These are phyloP conservation scores for Tulasnella sp. DNA, from an alignment of 768 basidiomycete genomes.

Conservation along the genomic window DNA sequence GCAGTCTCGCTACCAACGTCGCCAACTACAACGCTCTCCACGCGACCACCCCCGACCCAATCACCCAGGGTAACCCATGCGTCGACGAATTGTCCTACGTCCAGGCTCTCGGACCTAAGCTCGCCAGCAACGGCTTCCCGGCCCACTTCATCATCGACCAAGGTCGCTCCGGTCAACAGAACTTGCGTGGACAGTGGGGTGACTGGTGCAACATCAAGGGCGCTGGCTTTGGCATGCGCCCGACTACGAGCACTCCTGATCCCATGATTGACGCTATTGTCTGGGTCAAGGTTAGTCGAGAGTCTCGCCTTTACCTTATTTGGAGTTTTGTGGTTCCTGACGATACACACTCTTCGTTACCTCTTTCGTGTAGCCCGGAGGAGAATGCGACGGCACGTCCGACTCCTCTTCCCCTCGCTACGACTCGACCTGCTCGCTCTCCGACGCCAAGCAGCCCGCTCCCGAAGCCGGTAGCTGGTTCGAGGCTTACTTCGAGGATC, in stretches of 20 bases:
- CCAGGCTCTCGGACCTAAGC: constrained; percentile 30
- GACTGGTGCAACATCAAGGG: constrained; percentile 64
- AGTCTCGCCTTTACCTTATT: background rate
- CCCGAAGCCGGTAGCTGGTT: constrained; percentile 20
- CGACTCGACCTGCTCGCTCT: constrained; percentile 13
- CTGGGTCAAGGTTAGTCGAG: constrained; percentile 39
- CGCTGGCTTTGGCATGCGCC: constrained; percentile 54
- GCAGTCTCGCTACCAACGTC: constrained; percentile 47
- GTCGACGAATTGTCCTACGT: constrained; percentile 33
- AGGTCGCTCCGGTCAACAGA: constrained; percentile 57
- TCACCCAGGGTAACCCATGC: constrained; percentile 48
- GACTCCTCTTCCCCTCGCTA: constrained; percentile 14
- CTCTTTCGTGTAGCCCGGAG: constrained; percentile 43
- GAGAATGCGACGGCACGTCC: constrained; percentile 56
- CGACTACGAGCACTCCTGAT: constrained; percentile 47
- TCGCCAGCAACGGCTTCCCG: constrained; percentile 31
- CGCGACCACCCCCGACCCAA: constrained; percentile 50
- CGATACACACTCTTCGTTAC: too few relatives aligned
- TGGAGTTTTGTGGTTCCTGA: too few relatives aligned
- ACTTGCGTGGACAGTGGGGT: constrained; percentile 53
- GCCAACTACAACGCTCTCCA: constrained; percentile 36
- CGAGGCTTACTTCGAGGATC: constrained; percentile 20
- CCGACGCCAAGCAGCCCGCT: constrained; percentile 19
- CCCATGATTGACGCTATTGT: constrained; percentile 52
- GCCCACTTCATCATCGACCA: constrained; percentile 56